Conservation (phyloP, 805 yeast genomes). For the Clavispora fructus region DNA sequence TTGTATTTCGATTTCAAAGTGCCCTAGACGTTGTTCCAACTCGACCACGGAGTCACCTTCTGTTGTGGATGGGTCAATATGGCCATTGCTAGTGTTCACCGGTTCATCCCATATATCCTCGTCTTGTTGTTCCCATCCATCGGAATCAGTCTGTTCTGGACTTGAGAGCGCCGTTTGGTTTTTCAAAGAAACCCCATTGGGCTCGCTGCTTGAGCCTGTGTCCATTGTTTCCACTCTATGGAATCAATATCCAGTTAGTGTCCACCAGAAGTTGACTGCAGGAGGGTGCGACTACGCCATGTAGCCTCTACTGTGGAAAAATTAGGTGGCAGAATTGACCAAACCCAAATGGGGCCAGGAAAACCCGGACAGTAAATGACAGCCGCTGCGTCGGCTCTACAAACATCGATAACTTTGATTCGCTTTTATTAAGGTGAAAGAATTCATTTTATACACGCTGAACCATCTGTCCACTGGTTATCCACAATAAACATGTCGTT, state of each 20-base stretch:
- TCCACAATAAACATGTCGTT: conserved; percentile 3
- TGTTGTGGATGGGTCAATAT: background rate
- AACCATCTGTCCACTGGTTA: conserved; percentile 1
- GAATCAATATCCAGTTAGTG: background rate
- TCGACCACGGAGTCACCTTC: background rate
- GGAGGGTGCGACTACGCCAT: background rate
- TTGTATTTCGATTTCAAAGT: background rate
- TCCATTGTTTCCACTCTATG: background rate
- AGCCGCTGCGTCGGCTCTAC: background rate
- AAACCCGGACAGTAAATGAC: too few species aligned
- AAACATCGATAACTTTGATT: background rate
- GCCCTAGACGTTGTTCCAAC: background rate
- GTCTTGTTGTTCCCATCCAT: background rate
- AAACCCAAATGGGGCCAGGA: too few species aligned
- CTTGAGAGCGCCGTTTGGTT: background rate
- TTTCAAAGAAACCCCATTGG: background rate
- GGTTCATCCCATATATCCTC: background rate
- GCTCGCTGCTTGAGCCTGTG: background rate
- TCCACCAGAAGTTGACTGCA: background rate
- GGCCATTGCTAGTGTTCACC: background rate
- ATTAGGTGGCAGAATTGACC: too few species aligned
- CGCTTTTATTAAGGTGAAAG: conserved; percentile 6
- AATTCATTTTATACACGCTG: conserved; percentile 18
- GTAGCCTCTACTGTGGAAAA: background rate
- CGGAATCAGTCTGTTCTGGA: background rate